Base-by-base conservation (phyloP, 306 rosid genomes). In the Acmispon strigosus region DNA sequence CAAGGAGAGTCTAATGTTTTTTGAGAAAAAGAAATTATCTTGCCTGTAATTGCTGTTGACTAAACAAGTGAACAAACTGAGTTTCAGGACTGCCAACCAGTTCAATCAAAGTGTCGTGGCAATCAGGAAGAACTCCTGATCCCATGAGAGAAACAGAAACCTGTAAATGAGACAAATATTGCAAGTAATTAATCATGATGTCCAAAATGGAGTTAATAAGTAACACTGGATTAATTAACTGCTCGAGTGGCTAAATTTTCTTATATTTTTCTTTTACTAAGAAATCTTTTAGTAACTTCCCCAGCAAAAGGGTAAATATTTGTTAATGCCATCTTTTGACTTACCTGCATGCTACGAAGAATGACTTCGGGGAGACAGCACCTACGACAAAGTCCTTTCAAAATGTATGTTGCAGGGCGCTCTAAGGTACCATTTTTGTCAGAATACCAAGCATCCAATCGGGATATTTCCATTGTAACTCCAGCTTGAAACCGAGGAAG, bases 321-420 rank as follows among this genome's bases (percentile, higher is more conserved):
- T 12, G 47, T 61, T 66, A 45, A 65, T 51, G 29, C 45, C 39
- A 57, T 36, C 34, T 12, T n/a, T 53, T 64, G 62, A 67, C 86
- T 83, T 83, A 91, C 99, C 86, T 94, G 97, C 97, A 91, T 83
- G 80, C 96, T 84, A 41, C 99, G 92, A 66, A 94, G 97, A 86
- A 91, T 81, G 78, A 87, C 69, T 84, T 94, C 99, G 0, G 99
- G 92, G 82, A 94, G 92, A 73, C 97, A 94, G 81, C 97, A 91
- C 83, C 90, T 85, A 55, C 89, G 95, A 75, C 99, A 94, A 27
- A 94, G 92, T 52, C 99, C 97, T 66, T 71, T 85, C 63, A 94
- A 92, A 57, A 91, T 84, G 84, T 84, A 87, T 41, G 89, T 81
- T 53, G 96, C 99, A 3, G 91, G 97, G 72, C 71, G 58, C 44